A percentile compares a stretch with the other conserved stretches of the same genome.
Conservation (phyloP, 2,329 filamentous ascomycete species). For the Raffaelea ambrosiae region DNA sequence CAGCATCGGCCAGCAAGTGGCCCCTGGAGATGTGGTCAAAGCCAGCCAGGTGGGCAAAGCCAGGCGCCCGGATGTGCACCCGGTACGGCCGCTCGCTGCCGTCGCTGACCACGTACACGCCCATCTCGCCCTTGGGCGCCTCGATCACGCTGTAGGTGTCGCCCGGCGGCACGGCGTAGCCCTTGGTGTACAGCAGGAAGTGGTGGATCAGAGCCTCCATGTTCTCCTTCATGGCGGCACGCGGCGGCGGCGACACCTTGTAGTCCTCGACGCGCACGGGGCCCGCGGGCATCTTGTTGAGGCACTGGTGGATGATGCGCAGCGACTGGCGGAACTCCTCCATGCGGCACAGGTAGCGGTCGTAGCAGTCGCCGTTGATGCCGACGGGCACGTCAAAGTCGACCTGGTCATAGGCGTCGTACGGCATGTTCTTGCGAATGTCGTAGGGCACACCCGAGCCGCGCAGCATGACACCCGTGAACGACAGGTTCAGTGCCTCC, state of each 20-base stretch:
- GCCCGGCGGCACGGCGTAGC: slow-evolving; percentile 90
- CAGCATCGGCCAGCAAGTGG: slow-evolving; percentile 90
- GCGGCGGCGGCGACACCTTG: slow-evolving; percentile 94
- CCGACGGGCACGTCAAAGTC: slow-evolving; percentile 98
- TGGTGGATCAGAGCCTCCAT: slow-evolving; percentile 99
- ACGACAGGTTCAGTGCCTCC: slow-evolving; percentile 95
- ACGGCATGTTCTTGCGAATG: slow-evolving; percentile 91
- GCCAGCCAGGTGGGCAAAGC: slow-evolving; percentile 87
- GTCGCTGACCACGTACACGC: slow-evolving; percentile 91
- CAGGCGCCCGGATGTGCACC: slow-evolving; percentile 93
- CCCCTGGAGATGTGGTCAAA: slow-evolving; percentile 92
- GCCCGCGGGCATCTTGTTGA: slow-evolving; percentile 97
- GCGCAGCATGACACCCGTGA: slow-evolving; percentile 95
- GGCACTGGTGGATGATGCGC: slow-evolving; percentile 95
- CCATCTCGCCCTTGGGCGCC: slow-evolving; percentile 99
- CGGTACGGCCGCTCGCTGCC: slow-evolving; percentile 94
- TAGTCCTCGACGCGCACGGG: slow-evolving; percentile 96
- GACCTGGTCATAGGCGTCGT: slow-evolving; percentile 95
- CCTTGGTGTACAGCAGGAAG: slow-evolving; percentile 98
- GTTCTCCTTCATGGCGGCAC: slow-evolving; percentile 99
- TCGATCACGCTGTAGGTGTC: slow-evolving; percentile 98
- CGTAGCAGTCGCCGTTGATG: slow-evolving; percentile 96
- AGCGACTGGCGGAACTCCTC: slow-evolving; percentile 98
- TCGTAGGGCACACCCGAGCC: slow-evolving; percentile 96
- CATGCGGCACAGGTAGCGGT: slow-evolving; percentile 98